Conservation (phyloP, 2,329 filamentous ascomycete genomes). For the Diaporthe sp. region DNA sequence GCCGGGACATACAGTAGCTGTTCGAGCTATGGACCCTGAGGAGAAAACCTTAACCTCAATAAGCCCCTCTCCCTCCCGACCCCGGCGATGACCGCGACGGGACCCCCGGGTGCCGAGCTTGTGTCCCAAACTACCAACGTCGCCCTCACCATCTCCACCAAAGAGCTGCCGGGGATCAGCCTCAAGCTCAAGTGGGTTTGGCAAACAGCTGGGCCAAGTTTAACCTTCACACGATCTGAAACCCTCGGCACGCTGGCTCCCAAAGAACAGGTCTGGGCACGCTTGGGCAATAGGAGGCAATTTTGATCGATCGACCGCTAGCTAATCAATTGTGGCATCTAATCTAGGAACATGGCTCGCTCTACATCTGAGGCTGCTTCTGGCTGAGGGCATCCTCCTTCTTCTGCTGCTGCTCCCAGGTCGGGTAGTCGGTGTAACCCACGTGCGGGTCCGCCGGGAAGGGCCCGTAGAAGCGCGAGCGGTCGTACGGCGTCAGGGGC, state of each 20-base stretch:
- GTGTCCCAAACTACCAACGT: background rate
- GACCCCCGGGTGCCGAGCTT: background rate
- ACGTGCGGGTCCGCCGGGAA: conserved; percentile 28
- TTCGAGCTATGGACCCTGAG: background rate
- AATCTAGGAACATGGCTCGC: background rate
- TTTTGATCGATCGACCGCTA: background rate
- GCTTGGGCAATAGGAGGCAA: background rate
- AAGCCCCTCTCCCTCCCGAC: background rate
- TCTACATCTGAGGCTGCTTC: conserved; percentile 28
- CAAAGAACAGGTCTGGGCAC: background rate
- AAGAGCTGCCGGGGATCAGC: background rate
- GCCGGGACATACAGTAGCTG: background rate
- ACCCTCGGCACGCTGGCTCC: background rate
- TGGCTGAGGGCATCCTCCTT: conserved; percentile 15
- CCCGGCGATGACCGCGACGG: conserved; percentile 13
- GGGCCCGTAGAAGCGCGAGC: conserved; percentile 54
- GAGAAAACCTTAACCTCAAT: conserved; percentile 17
- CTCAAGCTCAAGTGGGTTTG: background rate
- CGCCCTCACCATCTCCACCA: conserved; percentile 6
- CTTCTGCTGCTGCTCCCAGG: conserved; percentile 34
- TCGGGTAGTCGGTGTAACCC: conserved; percentile 37
- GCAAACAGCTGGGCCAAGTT: conserved; percentile 1
- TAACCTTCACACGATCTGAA: background rate
- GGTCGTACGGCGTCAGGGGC: conserved; percentile 54
- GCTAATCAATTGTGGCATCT: background rate